Conservation (phyloP, 176 grass and related monocot genomes). For the Cenchrus americanus region DNA sequence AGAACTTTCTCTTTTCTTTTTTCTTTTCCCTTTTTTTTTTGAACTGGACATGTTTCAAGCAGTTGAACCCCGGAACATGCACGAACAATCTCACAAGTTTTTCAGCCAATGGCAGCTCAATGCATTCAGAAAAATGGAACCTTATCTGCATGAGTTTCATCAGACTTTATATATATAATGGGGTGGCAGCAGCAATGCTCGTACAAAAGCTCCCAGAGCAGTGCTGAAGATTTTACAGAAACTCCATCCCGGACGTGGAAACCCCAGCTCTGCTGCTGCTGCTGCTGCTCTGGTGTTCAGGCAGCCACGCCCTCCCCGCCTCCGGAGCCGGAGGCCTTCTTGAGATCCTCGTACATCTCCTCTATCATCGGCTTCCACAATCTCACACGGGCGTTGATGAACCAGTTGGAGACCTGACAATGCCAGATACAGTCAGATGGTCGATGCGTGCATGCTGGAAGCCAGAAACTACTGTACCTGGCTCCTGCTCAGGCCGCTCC, state of each 20-base stretch:
- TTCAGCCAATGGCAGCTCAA: background rate
- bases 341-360: conserved; percentile 86
- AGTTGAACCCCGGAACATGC: background rate
- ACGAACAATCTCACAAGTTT: background rate
- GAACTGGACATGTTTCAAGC: background rate
- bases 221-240: background rate
- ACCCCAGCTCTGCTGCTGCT: background rate
- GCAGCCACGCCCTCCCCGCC: background rate
- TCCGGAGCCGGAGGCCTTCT: conserved; percentile 50
- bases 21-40: too few species aligned
- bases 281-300: conserved; percentile 25
- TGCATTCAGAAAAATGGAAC: background rate
- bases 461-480: conserved; percentile 58
- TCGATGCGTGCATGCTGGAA: background rate
- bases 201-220: conserved; percentile 3
- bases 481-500: conserved; percentile 85
- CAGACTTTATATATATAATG: background rate
- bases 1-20: background rate
- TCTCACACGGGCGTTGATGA: conserved; percentile 84
- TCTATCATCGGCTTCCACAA: conserved; percentile 93
- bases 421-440: background rate
- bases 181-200: conserved; percentile 14
- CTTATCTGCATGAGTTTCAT: background rate
- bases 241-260: background rate
- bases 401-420: conserved; percentile 90